These are phyloP conservation scores for Mesembryanthemum crystallinum DNA, from an alignment of 148 eudicot species.

Conservation along the genomic window DNA sequence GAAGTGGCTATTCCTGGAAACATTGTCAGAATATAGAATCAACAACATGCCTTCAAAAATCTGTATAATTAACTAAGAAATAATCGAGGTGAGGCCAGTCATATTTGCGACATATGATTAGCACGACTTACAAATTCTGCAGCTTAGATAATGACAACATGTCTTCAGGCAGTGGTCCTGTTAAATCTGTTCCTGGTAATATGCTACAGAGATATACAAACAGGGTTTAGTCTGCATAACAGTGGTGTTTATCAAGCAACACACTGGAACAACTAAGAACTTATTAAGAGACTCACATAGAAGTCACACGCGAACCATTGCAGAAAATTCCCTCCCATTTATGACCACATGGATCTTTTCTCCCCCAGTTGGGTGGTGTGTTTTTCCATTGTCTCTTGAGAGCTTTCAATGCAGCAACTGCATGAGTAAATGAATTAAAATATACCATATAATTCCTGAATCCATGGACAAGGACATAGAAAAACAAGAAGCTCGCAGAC, in stretches of 20 bases:
- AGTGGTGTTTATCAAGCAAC: constrained; percentile 1
- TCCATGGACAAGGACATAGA: not conserved
- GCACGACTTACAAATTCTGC: constrained; percentile 29
- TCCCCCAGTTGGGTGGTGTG: constrained; percentile 35
- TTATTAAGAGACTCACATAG: constrained; percentile 26
- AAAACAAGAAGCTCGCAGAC: not conserved
- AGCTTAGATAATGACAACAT: constrained; percentile 30
- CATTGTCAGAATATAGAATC: too few relatives aligned
- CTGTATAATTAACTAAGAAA: too few relatives aligned
- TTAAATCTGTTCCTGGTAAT: constrained; percentile 29
- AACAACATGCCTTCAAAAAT: too few relatives aligned
- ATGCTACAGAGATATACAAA: constrained; percentile 22
- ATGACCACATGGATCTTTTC: constrained; percentile 35
- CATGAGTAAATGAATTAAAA: not conserved
- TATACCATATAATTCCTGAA: not conserved
- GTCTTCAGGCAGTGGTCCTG: constrained; percentile 32
- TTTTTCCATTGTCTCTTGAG: constrained; percentile 33
- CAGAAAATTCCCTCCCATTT: constrained; percentile 37
- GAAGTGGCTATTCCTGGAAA: too few relatives aligned
- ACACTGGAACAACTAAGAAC: not conserved
- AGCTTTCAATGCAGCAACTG: constrained; percentile 31
- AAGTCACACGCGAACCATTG: constrained; percentile 29
- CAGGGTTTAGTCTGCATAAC: not conserved
- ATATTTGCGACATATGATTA: not conserved
- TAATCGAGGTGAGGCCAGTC: not conserved